Evolutionary conservation across 73 alveolate species (phyloP).

Genomic region (Paramecium tetraurelia): DNA sequence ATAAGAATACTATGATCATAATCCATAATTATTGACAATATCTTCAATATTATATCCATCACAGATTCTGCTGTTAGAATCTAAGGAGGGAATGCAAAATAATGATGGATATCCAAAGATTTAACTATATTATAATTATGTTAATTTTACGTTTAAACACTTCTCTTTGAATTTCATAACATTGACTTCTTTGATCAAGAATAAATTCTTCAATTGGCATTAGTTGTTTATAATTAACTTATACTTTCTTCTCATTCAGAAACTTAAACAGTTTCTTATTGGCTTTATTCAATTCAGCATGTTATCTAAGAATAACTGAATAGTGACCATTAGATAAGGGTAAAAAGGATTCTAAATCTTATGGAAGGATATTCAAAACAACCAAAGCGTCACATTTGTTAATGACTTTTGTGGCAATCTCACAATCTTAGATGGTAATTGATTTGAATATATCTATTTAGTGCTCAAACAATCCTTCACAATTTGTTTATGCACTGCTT

Average conservation of each 20-base stretch:
- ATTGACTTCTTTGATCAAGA: slow-evolving; percentile 26
- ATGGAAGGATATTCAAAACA: slow-evolving; percentile 18
- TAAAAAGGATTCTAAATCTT: slow-evolving; percentile 25
- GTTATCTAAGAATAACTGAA: neutral
- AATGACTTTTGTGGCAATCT: neutral
- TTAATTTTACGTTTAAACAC: neutral
- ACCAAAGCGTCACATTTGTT: slow-evolving; percentile 17
- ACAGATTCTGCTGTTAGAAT: slow-evolving; percentile 1
- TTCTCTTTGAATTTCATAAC: slow-evolving; percentile 24
- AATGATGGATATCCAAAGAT: slow-evolving; percentile 7
- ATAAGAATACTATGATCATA: neutral
- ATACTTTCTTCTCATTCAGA: neutral
- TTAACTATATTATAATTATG: neutral
- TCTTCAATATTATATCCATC: neutral
- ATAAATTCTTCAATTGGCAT: slow-evolving; percentile 31
- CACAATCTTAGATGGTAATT: neutral
- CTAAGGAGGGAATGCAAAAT: slow-evolving; percentile 8
- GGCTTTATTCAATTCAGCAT: slow-evolving; percentile 10
- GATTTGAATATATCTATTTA: slow-evolving; percentile 7
- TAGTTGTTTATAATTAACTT: slow-evolving; percentile 18
- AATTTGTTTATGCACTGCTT: neutral
- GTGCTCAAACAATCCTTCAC: slow-evolving; percentile 24
- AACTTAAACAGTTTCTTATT: neutral
- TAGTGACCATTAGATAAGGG: slow-evolving; percentile 27
- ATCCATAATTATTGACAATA: neutral